Evolutionary conservation across 139 green algal genomes (phyloP).

Genomic region (Haematococcus lacustris): DNA sequence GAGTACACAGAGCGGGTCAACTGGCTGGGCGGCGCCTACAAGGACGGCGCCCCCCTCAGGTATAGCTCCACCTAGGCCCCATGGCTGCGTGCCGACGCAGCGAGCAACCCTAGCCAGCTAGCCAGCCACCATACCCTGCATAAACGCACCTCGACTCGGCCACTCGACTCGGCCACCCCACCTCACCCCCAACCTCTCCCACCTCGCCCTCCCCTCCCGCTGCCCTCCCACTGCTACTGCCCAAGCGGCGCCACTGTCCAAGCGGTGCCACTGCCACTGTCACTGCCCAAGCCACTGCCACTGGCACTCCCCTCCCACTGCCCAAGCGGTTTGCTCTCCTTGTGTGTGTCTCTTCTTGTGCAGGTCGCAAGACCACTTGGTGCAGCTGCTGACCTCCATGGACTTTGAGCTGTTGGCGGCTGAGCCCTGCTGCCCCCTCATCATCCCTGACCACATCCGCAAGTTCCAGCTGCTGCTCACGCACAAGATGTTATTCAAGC

Average conservation of each 20-base stretch:
- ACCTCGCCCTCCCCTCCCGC: not conserved
- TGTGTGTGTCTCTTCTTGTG: no score
- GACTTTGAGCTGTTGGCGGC: constrained; percentile 20
- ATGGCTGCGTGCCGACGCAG: not conserved
- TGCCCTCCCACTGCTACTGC: not conserved
- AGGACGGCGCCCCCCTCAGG: constrained; percentile 11
- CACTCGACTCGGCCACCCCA: not conserved
- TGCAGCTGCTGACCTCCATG: not conserved
- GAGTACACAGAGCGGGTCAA: constrained; percentile 47
- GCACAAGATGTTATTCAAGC: constrained; percentile 34
- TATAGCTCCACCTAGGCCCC: not conserved
- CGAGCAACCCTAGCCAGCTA: no score
- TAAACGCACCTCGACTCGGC: no score
- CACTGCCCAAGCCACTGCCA: no score
- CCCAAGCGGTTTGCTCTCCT: no score
- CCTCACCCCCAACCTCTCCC: no score
- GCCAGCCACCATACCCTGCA: no score
- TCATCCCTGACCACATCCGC: constrained; percentile 54
- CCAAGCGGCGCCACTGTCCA: no score
- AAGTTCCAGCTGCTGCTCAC: constrained; percentile 59
- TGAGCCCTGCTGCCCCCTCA: constrained; percentile 40
- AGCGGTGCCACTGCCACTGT: no score
- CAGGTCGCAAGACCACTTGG: constrained; percentile 13
- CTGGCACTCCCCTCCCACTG: no score
- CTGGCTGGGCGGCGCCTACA: constrained; percentile 50